Percentiles rank a stretch among this genome's conserved stretches.
These are phyloP conservation scores for Fusarium nodosum DNA, from an alignment of 2,329 filamentous ascomycete genomes.

Conservation along the genomic window DNA sequence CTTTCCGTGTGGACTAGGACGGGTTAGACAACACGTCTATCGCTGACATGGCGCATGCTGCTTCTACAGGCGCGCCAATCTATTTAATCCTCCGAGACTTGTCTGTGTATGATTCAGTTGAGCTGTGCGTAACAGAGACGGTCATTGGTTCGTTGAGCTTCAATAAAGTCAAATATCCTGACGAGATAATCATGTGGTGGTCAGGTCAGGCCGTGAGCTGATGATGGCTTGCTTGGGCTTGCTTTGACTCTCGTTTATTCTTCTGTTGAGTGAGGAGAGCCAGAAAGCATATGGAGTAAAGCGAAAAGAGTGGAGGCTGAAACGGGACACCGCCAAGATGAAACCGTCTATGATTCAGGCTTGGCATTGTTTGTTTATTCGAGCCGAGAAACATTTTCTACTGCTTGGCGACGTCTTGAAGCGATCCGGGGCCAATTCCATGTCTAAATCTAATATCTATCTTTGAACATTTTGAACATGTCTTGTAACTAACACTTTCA, in stretches of 20 bases:
- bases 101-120: neutral
- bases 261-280: neutral
- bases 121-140: neutral
- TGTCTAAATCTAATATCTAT: neutral
- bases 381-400: constrained; percentile 27
- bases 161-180: neutral
- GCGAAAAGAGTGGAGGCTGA: constrained; percentile 19
- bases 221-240: neutral
- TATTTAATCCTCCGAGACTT: neutral
- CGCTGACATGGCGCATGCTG: neutral
- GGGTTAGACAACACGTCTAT: neutral
- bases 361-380: constrained; percentile 19
- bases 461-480: neutral
- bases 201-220: constrained; percentile 7
- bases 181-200: constrained; percentile 10
- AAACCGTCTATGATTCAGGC: constrained; percentile 33
- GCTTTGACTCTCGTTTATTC: neutral
- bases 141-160: neutral
- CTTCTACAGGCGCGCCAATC: constrained; percentile 24
- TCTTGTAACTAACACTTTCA: neutral
- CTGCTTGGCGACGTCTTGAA: constrained; percentile 1
- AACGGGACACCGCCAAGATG: constrained; percentile 28
- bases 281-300: neutral
- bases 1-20: neutral
- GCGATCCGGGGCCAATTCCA: neutral